Evolutionary conservation across 495 filamentous ascomycete species (phyloP).

Genomic region (Penicillium cataractarum): DNA sequence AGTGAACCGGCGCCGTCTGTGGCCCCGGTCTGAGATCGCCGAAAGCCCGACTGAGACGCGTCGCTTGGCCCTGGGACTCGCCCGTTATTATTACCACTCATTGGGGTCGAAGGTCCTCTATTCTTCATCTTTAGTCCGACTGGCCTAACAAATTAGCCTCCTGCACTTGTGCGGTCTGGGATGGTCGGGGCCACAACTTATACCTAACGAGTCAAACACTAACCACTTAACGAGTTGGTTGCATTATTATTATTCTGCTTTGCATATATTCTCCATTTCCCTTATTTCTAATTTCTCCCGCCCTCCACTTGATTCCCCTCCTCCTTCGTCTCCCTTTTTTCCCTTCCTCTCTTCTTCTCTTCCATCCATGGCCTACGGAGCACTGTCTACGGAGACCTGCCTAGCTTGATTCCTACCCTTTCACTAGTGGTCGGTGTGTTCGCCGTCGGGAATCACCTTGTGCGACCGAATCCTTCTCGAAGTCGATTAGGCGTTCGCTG

Average conservation of each 20-base stretch:
- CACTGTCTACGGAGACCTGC: not conserved
- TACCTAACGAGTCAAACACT: not conserved
- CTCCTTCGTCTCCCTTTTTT: not conserved
- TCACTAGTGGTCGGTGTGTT: not conserved
- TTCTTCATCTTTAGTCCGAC: not conserved
- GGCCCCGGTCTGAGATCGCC: not conserved
- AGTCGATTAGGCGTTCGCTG: not conserved
- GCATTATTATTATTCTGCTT: not conserved
- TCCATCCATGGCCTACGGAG: not conserved
- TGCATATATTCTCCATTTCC: not conserved
- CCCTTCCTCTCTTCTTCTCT: not conserved
- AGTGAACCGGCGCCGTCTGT: not conserved
- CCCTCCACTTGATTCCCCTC: conserved; percentile 1
- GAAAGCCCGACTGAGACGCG: not conserved
- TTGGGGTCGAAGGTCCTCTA: not conserved
- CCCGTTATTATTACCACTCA: not conserved
- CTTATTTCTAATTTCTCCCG: not conserved
- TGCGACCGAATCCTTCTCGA: conserved; percentile 1
- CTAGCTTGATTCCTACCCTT: conserved; percentile 1
- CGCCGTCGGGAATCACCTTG: not conserved
- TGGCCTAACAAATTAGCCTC: not conserved
- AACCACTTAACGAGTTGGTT: not conserved
- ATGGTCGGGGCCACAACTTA: not conserved
- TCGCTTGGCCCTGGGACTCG: not conserved
- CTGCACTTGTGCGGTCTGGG: conserved; percentile 1